phyloP scores from a whole-genome alignment of 495 filamentous ascomycete genomes.

The Xylaria nigripes region DNA sequence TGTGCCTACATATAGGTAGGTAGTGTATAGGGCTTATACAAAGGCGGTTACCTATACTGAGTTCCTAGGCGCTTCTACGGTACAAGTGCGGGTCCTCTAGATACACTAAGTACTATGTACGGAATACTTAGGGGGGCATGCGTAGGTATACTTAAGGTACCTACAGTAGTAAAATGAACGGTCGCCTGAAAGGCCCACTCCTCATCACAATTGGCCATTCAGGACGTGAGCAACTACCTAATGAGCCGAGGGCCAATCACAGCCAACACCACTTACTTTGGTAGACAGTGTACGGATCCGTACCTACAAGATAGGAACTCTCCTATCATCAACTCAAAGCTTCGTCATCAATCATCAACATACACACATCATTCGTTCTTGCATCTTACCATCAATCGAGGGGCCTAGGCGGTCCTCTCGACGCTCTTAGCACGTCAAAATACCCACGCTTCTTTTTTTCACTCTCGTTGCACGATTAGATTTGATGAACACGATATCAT shows the following conservation, averaged over 20 bases:
- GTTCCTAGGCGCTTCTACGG: no score
- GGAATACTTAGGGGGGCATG: no score
- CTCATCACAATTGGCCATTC: constrained; percentile 1
- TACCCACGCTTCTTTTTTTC: neutral
- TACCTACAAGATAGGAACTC: neutral
- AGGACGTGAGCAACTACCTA: neutral
- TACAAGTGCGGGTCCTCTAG: no score
- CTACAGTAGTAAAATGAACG: neutral
- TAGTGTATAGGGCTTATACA: no score
- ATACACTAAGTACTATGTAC: no score
- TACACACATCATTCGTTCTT: constrained; percentile 4
- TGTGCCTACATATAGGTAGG: no score
- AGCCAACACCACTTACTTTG: neutral
- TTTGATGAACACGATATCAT: neutral
- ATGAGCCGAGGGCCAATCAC: neutral
- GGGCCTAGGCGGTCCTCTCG: constrained; percentile 5
- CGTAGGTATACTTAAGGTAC: no score
- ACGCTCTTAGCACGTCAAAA: neutral
- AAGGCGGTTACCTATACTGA: no score
- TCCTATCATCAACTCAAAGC: constrained; percentile 8
- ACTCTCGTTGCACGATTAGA: neutral
- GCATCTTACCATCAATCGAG: constrained; percentile 8
- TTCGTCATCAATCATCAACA: constrained; percentile 21
- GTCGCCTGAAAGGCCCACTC: neutral
- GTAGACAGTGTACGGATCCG: neutral